Evolutionary conservation across 257 asterid genomes (phyloP).

Genomic region (Leptodermis oblonga): DNA sequence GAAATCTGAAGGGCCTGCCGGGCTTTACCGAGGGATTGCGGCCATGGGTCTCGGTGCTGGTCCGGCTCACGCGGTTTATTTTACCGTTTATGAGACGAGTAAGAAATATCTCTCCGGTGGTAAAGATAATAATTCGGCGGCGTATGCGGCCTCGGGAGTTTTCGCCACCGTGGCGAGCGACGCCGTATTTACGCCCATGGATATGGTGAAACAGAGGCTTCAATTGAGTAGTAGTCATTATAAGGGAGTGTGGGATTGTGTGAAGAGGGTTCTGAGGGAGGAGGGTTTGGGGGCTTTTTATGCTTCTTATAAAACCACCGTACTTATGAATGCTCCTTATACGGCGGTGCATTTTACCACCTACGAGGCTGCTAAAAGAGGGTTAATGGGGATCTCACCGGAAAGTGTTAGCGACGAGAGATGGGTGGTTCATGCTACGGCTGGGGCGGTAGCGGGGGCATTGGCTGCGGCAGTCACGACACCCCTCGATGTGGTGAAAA

Average conservation of each 20-base stretch:
- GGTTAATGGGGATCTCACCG: conserved; percentile 60
- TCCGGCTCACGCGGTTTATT: conserved; percentile 94
- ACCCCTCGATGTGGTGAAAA: conserved; percentile 94
- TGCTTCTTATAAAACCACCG: conserved; percentile 80
- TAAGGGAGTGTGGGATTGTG: conserved; percentile 77
- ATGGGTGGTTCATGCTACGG: conserved; percentile 81
- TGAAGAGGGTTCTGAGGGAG: conserved; percentile 65
- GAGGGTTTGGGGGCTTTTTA: conserved; percentile 79
- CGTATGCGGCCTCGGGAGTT: conserved; percentile 80
- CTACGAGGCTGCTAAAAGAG: conserved; percentile 82
- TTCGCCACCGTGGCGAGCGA: conserved; percentile 88
- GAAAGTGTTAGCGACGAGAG: conserved; percentile 61
- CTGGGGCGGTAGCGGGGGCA: conserved; percentile 97
- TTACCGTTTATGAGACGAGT: conserved; percentile 74
- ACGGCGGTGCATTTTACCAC: conserved; percentile 92
- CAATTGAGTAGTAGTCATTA: conserved; percentile 80
- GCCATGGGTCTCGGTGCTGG: conserved; percentile 99
- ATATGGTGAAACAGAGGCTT: conserved; percentile 96
- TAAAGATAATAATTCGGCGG: conserved; percentile 53
- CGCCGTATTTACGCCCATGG: conserved; percentile 93
- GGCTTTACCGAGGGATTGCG: conserved; percentile 85
- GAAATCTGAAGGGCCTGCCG: conserved; percentile 61
- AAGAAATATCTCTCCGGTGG: conserved; percentile 71
- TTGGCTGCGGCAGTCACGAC: conserved; percentile 80
- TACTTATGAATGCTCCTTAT: conserved; percentile 92